phyloP scores from a whole-genome alignment of 1,139 yeast species.

The Diutina catenulata region DNA sequence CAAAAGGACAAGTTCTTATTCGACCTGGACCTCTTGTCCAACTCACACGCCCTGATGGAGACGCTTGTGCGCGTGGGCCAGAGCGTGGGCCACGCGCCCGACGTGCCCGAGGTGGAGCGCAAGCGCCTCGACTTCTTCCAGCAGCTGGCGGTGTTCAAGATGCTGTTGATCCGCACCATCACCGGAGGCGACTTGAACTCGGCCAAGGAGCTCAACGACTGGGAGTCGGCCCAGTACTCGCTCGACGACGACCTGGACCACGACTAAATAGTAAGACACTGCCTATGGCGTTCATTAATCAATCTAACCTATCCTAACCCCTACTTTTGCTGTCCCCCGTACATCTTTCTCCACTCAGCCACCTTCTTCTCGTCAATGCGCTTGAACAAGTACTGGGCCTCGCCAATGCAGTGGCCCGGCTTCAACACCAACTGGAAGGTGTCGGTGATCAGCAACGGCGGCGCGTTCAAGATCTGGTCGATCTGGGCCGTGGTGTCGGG shows the following conservation, averaged over 20 bases:
- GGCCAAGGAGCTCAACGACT: conserved; percentile 3
- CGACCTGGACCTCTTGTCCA: conserved; percentile 63
- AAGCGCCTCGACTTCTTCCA: conserved; percentile 32
- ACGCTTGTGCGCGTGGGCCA: conserved; percentile 84
- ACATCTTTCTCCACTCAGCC: conserved; percentile 76
- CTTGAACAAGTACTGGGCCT: conserved; percentile 81
- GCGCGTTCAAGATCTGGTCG: conserved; percentile 71
- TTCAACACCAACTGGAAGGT: conserved; percentile 55
- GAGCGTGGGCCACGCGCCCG: conserved; percentile 72
- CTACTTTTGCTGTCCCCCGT: conserved; percentile 55
- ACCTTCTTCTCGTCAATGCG: conserved; percentile 87
- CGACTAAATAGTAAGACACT: too few relatives aligned
- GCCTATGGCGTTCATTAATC: too few relatives aligned
- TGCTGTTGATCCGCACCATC: conserved; percentile 46
- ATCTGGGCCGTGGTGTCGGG: conserved; percentile 73
- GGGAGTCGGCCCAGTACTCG: too few relatives aligned
- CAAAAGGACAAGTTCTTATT: conserved; percentile 30
- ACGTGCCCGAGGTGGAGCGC: conserved; percentile 37
- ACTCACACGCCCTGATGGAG: conserved; percentile 62
- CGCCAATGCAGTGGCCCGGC: conserved; percentile 81
- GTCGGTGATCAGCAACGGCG: conserved; percentile 67
- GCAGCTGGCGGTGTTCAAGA: conserved; percentile 36
- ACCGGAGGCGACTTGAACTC: conserved; percentile 40
- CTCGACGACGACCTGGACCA: too few relatives aligned
- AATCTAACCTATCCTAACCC: too few relatives aligned